Conservation (phyloP, 148 eudicot species). For the Amaranthus cruentus region DNA sequence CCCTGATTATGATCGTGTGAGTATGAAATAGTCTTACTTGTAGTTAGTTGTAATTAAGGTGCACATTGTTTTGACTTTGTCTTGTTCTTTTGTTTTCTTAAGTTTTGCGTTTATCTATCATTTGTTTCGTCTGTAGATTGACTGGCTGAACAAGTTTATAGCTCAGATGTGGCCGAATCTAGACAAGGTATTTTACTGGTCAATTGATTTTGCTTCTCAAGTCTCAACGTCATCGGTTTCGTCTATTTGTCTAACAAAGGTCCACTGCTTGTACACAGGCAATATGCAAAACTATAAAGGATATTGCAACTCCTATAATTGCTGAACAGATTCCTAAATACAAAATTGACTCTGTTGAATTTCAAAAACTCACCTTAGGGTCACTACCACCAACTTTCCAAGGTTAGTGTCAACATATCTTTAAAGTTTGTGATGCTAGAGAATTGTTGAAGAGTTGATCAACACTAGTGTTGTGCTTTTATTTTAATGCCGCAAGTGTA, state of each 20-base stretch:
- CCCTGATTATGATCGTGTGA: constrained; percentile 89
- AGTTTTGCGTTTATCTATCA: too few relatives aligned
- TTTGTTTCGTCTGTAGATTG: constrained; percentile 39
- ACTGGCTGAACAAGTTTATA: constrained; percentile 87
- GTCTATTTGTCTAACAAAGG: neutral
- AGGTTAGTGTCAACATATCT: constrained; percentile 35
- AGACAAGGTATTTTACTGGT: constrained; percentile 56
- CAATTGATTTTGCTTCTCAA: neutral
- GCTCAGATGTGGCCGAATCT: constrained; percentile 82
- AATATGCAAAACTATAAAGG: constrained; percentile 72
- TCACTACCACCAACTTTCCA: constrained; percentile 85
- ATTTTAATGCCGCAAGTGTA: too few relatives aligned
- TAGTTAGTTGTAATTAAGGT: neutral
- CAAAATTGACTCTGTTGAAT: constrained; percentile 75
- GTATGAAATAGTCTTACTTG: constrained; percentile 10
- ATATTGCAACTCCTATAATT: constrained; percentile 78
- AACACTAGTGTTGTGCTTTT: too few relatives aligned
- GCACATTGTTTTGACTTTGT: constrained; percentile 12
- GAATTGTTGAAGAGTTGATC: too few relatives aligned
- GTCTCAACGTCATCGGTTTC: constrained; percentile 1
- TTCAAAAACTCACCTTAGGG: constrained; percentile 69
- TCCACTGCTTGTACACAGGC: constrained; percentile 39
- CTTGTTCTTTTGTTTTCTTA: constrained; percentile 14
- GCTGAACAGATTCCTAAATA: constrained; percentile 87
- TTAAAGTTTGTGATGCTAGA: neutral